Evolutionary conservation across 495 filamentous ascomycete genomes (phyloP).

Genomic region (Daldinia grandis): DNA sequence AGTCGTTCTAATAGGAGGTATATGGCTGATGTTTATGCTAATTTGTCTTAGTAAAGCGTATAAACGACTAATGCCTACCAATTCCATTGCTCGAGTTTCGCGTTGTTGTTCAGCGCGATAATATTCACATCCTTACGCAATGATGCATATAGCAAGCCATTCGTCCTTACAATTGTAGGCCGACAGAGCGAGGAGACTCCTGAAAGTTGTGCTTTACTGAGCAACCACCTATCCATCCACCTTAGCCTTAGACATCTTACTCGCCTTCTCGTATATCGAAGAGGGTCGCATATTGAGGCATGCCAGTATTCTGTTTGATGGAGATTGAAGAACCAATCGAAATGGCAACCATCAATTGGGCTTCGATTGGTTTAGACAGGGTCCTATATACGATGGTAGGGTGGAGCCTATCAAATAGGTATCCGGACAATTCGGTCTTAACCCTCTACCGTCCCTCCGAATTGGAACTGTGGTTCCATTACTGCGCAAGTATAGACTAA

Average conservation of each 20-base stretch:
- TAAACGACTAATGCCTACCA: not conserved
- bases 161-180: not conserved
- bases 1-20: not conserved
- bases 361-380: not conserved
- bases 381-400: not conserved
- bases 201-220: not conserved
- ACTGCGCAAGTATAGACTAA: not conserved
- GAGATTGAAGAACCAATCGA: not conserved
- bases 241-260: not conserved
- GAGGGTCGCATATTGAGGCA: not conserved
- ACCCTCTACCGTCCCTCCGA: not conserved
- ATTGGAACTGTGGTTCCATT: not conserved
- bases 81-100: not conserved
- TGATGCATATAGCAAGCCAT: not conserved
- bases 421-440: conserved; percentile 2
- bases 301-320: not conserved
- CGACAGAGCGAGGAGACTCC: not conserved
- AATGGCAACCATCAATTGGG: not conserved
- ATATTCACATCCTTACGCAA: not conserved
- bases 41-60: not conserved
- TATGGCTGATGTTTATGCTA: not conserved
- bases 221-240: not conserved
- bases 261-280: not conserved
- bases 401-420: not conserved
- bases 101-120: not conserved